These are phyloP conservation scores for Podospora australis DNA, from an alignment of 495 filamentous ascomycete genomes.

Conservation along the genomic window DNA sequence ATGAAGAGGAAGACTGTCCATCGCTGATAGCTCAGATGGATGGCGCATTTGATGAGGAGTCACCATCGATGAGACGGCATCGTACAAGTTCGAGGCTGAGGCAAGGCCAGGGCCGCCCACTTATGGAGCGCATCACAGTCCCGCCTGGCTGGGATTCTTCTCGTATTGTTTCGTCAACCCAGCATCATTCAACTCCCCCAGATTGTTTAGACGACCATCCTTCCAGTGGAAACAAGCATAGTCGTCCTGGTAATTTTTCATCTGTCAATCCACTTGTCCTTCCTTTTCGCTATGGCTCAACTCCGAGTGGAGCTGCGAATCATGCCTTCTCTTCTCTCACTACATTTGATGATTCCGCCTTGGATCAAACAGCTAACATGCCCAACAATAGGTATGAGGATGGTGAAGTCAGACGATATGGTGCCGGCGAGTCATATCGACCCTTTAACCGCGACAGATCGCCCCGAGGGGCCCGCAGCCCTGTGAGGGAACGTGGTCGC, in stretches of 20 bases:
- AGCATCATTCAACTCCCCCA: neutral
- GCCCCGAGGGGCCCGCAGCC: conserved; percentile 37
- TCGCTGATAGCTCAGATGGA: conserved; percentile 1
- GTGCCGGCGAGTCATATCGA: conserved; percentile 51
- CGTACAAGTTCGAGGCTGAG: neutral
- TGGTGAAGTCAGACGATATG: conserved; percentile 49
- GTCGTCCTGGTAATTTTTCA: no score
- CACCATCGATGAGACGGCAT: neutral
- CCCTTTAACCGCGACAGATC: conserved; percentile 45
- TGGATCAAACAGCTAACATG: conserved; percentile 6
- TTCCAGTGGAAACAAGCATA: no score
- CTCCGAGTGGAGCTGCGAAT: neutral
- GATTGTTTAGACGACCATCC: no score
- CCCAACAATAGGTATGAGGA: conserved; percentile 40
- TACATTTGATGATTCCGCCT: neutral
- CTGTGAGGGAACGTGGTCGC: conserved; percentile 31
- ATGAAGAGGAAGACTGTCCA: neutral
- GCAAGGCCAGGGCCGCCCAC: neutral
- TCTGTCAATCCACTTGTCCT: no score
- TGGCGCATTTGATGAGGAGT: neutral
- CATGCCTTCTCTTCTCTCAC: neutral
- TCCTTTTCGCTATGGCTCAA: no score
- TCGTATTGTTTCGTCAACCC: no score
- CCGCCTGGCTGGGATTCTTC: conserved; percentile 1
- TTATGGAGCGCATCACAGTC: neutral